phyloP scores from a whole-genome alignment of 1,139 yeast genomes.

The Scheffersomyces cryptocercus region DNA sequence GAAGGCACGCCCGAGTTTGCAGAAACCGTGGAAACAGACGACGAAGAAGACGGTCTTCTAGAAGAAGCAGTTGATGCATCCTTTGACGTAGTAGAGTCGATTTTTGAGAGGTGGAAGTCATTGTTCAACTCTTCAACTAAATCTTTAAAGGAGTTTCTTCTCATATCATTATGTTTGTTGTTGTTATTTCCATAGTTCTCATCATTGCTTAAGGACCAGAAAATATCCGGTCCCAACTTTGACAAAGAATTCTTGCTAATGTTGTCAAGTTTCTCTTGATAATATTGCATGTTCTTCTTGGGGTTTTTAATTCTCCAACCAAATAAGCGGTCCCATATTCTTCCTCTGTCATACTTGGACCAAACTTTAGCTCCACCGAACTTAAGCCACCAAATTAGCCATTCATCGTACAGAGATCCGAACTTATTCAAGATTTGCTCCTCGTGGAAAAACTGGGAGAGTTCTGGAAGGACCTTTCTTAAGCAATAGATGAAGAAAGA shows the following conservation, averaged over 20 bases:
- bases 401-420: conserved; percentile 74
- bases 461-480: conserved; percentile 69
- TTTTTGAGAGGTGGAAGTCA: not conserved
- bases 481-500: conserved; percentile 71
- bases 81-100: conserved; percentile 9
- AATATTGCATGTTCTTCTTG: conserved; percentile 32
- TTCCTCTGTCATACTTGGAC: conserved; percentile 78
- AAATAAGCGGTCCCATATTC: conserved; percentile 83
- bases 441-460: conserved; percentile 74
- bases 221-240: conserved; percentile 47
- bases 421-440: conserved; percentile 70
- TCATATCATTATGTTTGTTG: not conserved
- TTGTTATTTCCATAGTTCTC: conserved; percentile 8
- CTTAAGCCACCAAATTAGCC: conserved; percentile 95
- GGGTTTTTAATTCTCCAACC: conserved; percentile 69
- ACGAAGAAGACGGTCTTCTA: conserved; percentile 17
- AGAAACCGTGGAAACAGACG: conserved; percentile 17
- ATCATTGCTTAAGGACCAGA: conserved; percentile 35
- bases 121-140: conserved; percentile 30
- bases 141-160: conserved; percentile 32
- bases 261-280: conserved; percentile 30
- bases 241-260: conserved; percentile 17
- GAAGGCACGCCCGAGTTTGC: conserved; percentile 15
- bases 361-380: conserved; percentile 90
- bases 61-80: conserved; percentile 17